Percentiles rank a stretch among this genome's conserved stretches.
Conservation (phyloP, 805 yeast genomes). For the Yarrowia sp. region DNA sequence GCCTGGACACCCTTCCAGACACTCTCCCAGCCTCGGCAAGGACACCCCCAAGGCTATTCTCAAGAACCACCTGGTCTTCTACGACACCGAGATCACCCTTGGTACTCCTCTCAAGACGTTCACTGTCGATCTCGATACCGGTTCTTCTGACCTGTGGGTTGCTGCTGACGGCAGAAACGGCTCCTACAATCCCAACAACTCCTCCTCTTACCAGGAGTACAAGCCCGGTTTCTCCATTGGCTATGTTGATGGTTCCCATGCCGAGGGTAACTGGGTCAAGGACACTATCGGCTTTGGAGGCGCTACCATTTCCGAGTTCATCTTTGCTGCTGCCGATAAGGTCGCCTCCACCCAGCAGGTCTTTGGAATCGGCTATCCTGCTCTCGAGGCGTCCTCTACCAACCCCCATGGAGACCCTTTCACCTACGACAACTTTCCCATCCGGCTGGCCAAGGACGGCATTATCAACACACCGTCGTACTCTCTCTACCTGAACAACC, state of each 20-base stretch:
- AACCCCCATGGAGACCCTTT: no score
- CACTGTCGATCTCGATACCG: conserved; percentile 62
- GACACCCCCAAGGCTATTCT: neutral
- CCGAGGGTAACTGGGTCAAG: conserved; percentile 54
- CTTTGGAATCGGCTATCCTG: conserved; percentile 31
- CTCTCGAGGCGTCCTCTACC: neutral
- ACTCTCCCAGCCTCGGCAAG: neutral
- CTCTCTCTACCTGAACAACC: conserved; percentile 49
- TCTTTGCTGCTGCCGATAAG: conserved; percentile 29
- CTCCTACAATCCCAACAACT: conserved; percentile 23
- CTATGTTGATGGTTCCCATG: conserved; percentile 41
- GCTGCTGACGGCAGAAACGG: conserved; percentile 8
- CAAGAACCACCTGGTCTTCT: neutral
- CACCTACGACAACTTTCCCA: conserved; percentile 37
- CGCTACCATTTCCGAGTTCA: conserved; percentile 42
- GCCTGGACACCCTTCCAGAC: neutral
- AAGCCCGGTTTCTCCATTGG: conserved; percentile 33
- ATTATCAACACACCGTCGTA: conserved; percentile 44
- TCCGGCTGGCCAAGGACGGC: conserved; percentile 42
- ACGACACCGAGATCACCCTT: conserved; percentile 34
- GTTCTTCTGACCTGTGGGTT: conserved; percentile 69
- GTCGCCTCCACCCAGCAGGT: conserved; percentile 24
- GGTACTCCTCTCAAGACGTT: conserved; percentile 59
- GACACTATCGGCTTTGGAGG: conserved; percentile 56
- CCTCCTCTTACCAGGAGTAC: conserved; percentile 33